Conservation (phyloP, 345 rosid species). For the Clarkia xantiana region DNA sequence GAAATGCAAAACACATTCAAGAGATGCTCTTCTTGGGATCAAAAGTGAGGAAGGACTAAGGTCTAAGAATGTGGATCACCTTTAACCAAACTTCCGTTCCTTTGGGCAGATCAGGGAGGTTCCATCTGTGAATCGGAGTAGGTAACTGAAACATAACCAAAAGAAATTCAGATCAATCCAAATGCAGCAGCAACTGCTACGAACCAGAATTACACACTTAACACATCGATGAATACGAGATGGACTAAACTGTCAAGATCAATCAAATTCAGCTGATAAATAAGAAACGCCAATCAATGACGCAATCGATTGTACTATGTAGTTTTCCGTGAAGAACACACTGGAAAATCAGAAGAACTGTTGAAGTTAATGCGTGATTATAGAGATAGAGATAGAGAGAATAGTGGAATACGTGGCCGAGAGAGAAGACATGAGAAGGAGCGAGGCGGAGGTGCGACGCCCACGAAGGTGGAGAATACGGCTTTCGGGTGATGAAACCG, state of each 20-base stretch:
- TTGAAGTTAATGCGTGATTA: background rate
- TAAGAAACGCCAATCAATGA: no score
- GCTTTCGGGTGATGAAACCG: slow-evolving; percentile 36
- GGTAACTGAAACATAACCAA: slow-evolving; percentile 30
- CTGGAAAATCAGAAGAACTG: background rate
- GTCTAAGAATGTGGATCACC: slow-evolving; percentile 19
- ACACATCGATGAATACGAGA: no score
- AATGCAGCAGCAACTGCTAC: no score
- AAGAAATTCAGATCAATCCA: background rate
- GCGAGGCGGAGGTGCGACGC: slow-evolving; percentile 51
- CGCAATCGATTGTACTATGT: no score
- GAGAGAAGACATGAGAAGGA: slow-evolving; percentile 51
- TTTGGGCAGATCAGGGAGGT: slow-evolving; percentile 64
- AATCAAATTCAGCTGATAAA: no score
- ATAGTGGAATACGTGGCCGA: slow-evolving; percentile 35
- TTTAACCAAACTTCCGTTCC: slow-evolving; percentile 72
- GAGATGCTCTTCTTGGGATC: no score
- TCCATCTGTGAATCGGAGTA: slow-evolving; percentile 83
- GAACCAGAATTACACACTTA: no score
- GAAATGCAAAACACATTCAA: no score
- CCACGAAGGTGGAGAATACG: slow-evolving; percentile 59
- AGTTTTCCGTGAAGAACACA: background rate
- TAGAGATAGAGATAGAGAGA: slow-evolving; percentile 4
- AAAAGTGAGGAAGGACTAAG: background rate
- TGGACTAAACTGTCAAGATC: no score